Evolutionary conservation across 2,329 filamentous ascomycete genomes (phyloP).

Genomic region (Scedosporium aurantiacum): DNA sequence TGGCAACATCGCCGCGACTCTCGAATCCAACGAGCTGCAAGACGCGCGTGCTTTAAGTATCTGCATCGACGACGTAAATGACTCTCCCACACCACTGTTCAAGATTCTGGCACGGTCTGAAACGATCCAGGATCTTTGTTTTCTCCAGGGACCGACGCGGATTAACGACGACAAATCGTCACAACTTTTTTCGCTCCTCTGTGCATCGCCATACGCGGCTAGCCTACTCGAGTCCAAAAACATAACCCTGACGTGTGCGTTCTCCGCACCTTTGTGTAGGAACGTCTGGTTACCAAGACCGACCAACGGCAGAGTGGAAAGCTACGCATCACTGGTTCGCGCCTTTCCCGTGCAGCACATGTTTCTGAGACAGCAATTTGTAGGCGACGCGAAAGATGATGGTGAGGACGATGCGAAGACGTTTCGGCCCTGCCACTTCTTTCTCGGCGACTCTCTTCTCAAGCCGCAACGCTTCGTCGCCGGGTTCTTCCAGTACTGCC

Average conservation of each 20-base stretch:
- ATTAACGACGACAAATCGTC: conserved; percentile 2
- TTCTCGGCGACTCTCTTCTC: conserved; percentile 4
- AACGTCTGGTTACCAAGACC: background rate
- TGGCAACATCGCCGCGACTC: background rate
- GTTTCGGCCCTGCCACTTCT: conserved; percentile 7
- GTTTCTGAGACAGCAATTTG: conserved; percentile 7
- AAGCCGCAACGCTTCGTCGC: background rate
- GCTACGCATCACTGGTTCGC: background rate
- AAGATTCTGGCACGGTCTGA: background rate
- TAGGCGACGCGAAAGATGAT: background rate
- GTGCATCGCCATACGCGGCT: background rate
- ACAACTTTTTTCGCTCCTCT: background rate
- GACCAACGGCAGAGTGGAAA: background rate
- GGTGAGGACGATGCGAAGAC: background rate
- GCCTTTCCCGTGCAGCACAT: conserved; percentile 7
- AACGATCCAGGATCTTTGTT: background rate
- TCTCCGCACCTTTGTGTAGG: conserved; percentile 2
- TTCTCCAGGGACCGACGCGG: conserved; percentile 1
- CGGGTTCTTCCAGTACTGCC: conserved; percentile 4
- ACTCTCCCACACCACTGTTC: background rate
- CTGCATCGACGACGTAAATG: background rate
- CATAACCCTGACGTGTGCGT: conserved; percentile 3
- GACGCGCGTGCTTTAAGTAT: background rate
- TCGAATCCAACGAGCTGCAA: background rate
- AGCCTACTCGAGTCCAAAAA: background rate